These are phyloP conservation scores for Candida namnaoensis DNA, from an alignment of 805 yeast genomes.

Conservation along the genomic window DNA sequence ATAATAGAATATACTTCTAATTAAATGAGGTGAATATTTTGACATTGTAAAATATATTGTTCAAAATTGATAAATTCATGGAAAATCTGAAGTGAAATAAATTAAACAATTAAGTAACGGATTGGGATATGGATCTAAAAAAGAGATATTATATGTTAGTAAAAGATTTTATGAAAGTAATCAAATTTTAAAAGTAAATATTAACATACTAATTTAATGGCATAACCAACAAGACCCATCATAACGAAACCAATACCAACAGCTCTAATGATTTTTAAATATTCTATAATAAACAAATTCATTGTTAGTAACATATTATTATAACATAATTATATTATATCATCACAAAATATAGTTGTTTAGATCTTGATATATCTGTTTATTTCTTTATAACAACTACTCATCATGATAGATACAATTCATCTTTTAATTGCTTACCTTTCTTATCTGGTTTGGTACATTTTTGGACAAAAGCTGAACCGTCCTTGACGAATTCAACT, in stretches of 20 bases:
- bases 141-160: slow-evolving; percentile 2
- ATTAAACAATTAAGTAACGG: slow-evolving; percentile 84
- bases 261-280: slow-evolving; percentile 81
- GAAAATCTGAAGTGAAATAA: too few relatives aligned
- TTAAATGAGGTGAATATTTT: too few relatives aligned
- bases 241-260: slow-evolving; percentile 95
- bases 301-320: slow-evolving; percentile 2
- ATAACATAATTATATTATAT: background rate
- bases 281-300: slow-evolving; percentile 37
- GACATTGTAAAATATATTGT: too few relatives aligned
- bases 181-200: too few relatives aligned
- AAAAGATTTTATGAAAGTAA: background rate
- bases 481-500: slow-evolving; percentile 85
- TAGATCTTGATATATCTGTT: too few relatives aligned
- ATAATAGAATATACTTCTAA: too few relatives aligned
- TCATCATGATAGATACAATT: too few relatives aligned
- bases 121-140: slow-evolving; percentile 77
- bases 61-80: too few relatives aligned
- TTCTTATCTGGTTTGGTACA: slow-evolving; percentile 89
- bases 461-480: slow-evolving; percentile 77
- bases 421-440: slow-evolving; percentile 31
- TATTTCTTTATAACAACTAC: too few relatives aligned
- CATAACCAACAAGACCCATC: slow-evolving; percentile 97
- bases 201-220: slow-evolving; percentile 61
- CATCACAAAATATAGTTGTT: too few relatives aligned